Conservation (phyloP, 2,329 filamentous ascomycete species). For the Bipolaris bicolor region DNA sequence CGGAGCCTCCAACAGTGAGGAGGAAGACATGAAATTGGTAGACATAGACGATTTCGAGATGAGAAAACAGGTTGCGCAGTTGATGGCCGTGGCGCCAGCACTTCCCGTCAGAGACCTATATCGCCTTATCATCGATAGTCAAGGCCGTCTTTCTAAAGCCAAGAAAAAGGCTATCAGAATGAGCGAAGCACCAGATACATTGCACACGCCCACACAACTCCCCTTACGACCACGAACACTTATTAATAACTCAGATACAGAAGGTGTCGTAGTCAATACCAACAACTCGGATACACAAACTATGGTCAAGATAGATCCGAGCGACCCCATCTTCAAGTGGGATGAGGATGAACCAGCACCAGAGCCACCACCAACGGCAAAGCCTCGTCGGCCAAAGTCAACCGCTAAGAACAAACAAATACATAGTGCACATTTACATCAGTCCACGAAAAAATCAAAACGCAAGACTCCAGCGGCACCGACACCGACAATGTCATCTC, state of each 20-base stretch:
- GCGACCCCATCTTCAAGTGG: constrained; percentile 20
- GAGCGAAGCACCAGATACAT: background rate
- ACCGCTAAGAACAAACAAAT: background rate
- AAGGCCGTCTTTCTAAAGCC: constrained; percentile 11
- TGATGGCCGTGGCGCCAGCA: constrained; percentile 27
- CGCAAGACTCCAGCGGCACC: background rate
- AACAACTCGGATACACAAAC: constrained; percentile 2
- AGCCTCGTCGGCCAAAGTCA: background rate
- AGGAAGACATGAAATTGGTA: constrained; percentile 10
- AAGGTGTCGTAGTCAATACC: background rate
- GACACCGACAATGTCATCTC: background rate
- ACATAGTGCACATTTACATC: background rate
- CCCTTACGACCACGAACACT: background rate
- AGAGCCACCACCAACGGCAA: background rate
- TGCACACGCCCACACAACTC: background rate
- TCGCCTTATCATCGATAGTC: constrained; percentile 21
- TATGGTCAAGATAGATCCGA: constrained; percentile 25
- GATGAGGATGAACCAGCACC: constrained; percentile 16
- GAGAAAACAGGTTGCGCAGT: constrained; percentile 23
- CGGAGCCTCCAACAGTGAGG: background rate
- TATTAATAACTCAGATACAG: background rate
- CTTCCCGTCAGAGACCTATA: constrained; percentile 25
- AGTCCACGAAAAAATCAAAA: background rate
- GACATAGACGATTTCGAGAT: constrained; percentile 22
- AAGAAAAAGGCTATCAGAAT: constrained; percentile 8